Evolutionary conservation across 1,284 basidiomycete species (phyloP).

Genomic region (Naganishia albida): DNA sequence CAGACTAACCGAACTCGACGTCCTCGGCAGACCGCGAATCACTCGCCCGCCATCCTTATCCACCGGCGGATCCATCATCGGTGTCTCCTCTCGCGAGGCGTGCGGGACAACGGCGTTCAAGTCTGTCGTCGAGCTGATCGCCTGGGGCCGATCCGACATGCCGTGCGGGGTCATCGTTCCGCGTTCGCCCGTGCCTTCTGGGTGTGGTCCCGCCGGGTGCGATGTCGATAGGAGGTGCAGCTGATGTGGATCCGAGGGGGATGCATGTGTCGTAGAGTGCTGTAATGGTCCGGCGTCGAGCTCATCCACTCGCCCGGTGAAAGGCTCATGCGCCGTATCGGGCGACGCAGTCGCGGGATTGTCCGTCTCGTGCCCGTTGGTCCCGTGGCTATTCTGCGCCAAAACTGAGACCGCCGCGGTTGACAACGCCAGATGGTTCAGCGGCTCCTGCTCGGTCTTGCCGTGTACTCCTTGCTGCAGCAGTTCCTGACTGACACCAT

Average conservation of each 20-base stretch:
- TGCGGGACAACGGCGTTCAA: slow-evolving; percentile 17
- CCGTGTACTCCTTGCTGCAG: background rate
- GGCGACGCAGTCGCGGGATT: background rate
- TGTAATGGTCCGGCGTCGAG: slow-evolving; percentile 51
- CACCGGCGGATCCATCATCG: slow-evolving; percentile 8
- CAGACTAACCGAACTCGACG: slow-evolving; percentile 28
- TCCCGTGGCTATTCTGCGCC: slow-evolving; percentile 3
- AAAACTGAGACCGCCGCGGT: slow-evolving; percentile 3
- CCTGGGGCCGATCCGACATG: slow-evolving; percentile 50
- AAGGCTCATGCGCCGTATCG: slow-evolving; percentile 43
- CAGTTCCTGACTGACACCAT: background rate
- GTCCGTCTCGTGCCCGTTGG: background rate
- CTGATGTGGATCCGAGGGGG: slow-evolving; percentile 21
- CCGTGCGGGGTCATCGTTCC: slow-evolving; percentile 52
- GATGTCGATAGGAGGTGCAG: background rate
- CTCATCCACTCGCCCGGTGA: slow-evolving; percentile 54
- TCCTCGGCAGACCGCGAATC: slow-evolving; percentile 45
- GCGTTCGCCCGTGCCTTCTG: slow-evolving; percentile 43
- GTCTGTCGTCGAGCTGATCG: slow-evolving; percentile 50
- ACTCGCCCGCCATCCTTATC: slow-evolving; percentile 35
- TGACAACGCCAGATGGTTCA: slow-evolving; percentile 8
- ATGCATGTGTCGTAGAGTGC: slow-evolving; percentile 20
- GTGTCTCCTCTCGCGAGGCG: background rate
- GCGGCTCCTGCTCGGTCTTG: background rate
- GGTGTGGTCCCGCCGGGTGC: background rate